Evolutionary conservation across 73 alveolate genomes (phyloP), one percentile per base, ranked within the genome.

Genomic region (Stentor roeselii): DNA sequence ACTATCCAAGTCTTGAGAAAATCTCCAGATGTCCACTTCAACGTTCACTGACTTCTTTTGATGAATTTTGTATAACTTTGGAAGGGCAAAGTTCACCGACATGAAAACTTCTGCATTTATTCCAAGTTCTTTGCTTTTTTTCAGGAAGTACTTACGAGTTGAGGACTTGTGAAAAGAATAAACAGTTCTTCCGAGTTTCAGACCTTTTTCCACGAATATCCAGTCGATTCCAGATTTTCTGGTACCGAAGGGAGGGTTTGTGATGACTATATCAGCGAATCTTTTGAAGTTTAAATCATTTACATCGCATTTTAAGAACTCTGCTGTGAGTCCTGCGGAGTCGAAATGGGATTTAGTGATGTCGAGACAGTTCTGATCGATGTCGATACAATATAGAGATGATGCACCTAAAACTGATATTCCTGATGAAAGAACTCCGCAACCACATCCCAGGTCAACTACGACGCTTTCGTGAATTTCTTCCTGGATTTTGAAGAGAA

Each of bases 121-220:
- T 6, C 84, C 84, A 15, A 14, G 0, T 39, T 37, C 60, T 39
- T 35, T 41, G 6, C 21, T 32, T 76, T 76, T 41, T 34, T 76
- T 76, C 85, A 15, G 15, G 1, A 37, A 76, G 34, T n/a, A 21
- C 2, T 76, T n/a, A 21, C 84, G 14, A 15, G 84, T 76, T 39
- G 84, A 76, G n/a, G 84, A 36, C 39, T 76, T 76, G 39, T 76
- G 84, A 32, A 76, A 39, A 15, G 84, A 76, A 76, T 37, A 76
- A 3, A 76, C 84, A 2, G 6, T 38, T n/a, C n/a, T 21, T 0
- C 40, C 60, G 11, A 3, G 21, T n/a, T 37, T 39, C 1, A 76
- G 85, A 1, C 75, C 84, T 1, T 15, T n/a, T 30, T 21, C 84
- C 1, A 76, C 84, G 34, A 76, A 76, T 37, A 15, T 38, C 30